Evolutionary conservation across 371 early-diverging fungal species (phyloP).

Genomic region (Saksenaea vasiformis): DNA sequence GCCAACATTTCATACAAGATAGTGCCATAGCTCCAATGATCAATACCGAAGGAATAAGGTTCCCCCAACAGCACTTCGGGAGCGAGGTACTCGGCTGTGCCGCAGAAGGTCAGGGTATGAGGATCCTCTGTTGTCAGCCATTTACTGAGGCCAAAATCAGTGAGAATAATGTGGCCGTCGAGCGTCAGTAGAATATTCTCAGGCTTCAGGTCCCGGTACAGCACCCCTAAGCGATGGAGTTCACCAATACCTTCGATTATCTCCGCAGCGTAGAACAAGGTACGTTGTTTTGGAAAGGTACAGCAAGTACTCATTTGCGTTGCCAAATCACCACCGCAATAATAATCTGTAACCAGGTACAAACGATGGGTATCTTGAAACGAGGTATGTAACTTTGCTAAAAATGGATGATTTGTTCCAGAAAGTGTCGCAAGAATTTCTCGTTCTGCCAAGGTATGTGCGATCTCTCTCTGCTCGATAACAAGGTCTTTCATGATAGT

Average conservation of each 20-base stretch:
- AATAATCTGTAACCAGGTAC: constrained; percentile 97
- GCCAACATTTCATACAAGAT: constrained; percentile 85
- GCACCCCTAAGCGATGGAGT: constrained; percentile 84
- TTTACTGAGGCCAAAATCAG: constrained; percentile 93
- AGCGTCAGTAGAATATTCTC: constrained; percentile 86
- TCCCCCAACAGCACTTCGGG: constrained; percentile 88
- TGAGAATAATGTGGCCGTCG: constrained; percentile 84
- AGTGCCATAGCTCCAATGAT: constrained; percentile 97
- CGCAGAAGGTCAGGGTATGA: constrained; percentile 91
- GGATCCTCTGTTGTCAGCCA: constrained; percentile 27
- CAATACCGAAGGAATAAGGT: constrained; percentile 86
- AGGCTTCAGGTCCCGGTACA: constrained; percentile 91
- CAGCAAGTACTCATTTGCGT: constrained; percentile 52
- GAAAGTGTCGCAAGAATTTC: constrained; percentile 52
- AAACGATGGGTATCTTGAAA: constrained; percentile 92
- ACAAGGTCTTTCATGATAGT: constrained; percentile 94
- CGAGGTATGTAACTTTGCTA: constrained; percentile 90
- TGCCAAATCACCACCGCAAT: constrained; percentile 84
- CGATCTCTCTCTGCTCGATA: constrained; percentile 88
- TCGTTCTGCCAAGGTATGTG: constrained; percentile 58
- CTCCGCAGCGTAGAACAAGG: constrained; percentile 84
- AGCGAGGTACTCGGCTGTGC: constrained; percentile 91
- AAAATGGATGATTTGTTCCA: constrained; percentile 78
- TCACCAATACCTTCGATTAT: constrained; percentile 86
- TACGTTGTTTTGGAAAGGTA: constrained; percentile 47